phyloP scores from a whole-genome alignment of 2,329 filamentous ascomycete species.

The Mycocentrospora acerina region DNA sequence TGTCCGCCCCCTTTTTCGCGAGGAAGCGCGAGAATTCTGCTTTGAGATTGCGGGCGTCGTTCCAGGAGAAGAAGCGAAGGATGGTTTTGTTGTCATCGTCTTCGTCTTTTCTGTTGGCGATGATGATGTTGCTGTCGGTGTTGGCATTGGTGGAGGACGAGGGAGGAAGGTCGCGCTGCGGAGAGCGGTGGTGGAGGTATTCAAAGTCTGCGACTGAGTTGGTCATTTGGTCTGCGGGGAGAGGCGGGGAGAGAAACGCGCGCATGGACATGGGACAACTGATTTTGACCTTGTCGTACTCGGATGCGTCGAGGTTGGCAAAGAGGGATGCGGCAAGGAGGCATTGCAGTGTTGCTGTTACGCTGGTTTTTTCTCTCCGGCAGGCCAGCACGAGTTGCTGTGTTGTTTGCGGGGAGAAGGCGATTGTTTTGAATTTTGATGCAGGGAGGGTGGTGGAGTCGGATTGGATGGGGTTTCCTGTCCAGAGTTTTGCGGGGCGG shows the following conservation, averaged over 20 bases:
- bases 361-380: conserved; percentile 42
- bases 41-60: conserved; percentile 18
- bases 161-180: neutral
- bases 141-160: too few relatives aligned
- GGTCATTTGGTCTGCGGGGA: conserved; percentile 29
- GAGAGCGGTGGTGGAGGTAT: conserved; percentile 9
- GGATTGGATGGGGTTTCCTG: conserved; percentile 20
- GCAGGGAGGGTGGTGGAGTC: conserved; percentile 10
- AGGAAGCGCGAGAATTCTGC: conserved; percentile 13
- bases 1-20: conserved; percentile 30
- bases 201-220: conserved; percentile 24
- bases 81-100: neutral
- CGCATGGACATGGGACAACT: conserved; percentile 43
- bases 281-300: conserved; percentile 35
- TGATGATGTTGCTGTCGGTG: too few relatives aligned
- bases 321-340: conserved; percentile 44
- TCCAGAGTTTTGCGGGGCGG: conserved; percentile 22
- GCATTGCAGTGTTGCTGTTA: conserved; percentile 46
- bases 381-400: conserved; percentile 34
- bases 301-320: conserved; percentile 23
- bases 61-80: conserved; percentile 20
- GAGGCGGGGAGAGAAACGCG: conserved; percentile 36
- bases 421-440: conserved; percentile 33
- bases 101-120: too few relatives aligned
- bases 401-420: conserved; percentile 34